Evolutionary conservation across 768 basidiomycete genomes (phyloP).

Genomic region (Serpula lacrymans): DNA sequence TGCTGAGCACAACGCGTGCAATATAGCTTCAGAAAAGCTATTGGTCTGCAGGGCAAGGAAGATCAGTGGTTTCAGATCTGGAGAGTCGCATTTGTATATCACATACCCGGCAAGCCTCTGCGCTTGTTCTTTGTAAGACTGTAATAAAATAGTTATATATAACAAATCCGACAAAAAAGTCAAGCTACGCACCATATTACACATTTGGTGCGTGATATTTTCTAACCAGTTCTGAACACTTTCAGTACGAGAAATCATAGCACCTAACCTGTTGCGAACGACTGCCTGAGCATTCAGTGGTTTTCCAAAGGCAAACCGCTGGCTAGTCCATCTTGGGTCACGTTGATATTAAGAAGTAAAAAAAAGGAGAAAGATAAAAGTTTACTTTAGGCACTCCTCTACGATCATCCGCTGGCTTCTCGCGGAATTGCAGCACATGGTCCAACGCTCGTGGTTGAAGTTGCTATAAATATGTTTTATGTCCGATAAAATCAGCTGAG

Average conservation of each 20-base stretch:
- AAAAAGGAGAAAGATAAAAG: not conserved
- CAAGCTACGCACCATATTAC: constrained; percentile 58
- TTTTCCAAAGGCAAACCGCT: constrained; percentile 85
- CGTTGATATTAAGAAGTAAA: not conserved
- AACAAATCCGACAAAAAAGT: constrained; percentile 17
- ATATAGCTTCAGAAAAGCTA: constrained; percentile 71
- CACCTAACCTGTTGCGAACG: constrained; percentile 75
- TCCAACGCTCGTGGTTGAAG: constrained; percentile 76
- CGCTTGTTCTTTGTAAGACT: constrained; percentile 73
- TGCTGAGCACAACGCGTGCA: constrained; percentile 60
- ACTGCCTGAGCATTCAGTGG: constrained; percentile 74
- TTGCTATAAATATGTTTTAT: no score
- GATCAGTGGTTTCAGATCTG: not conserved
- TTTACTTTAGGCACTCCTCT: constrained; percentile 70
- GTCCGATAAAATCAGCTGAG: no score
- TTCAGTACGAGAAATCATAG: constrained; percentile 40
- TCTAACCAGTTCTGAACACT: constrained; percentile 78
- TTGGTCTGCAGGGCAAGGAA: constrained; percentile 40
- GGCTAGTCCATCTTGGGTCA: constrained; percentile 65
- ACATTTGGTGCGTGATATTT: constrained; percentile 86
- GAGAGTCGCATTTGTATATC: constrained; percentile 7
- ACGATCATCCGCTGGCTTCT: constrained; percentile 58
- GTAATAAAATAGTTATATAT: constrained; percentile 3
- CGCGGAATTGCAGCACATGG: constrained; percentile 58
- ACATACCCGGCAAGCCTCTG: constrained; percentile 66